A percentile compares a stretch with the other conserved stretches of the same genome.
Conservation (phyloP, 1,284 basidiomycete species). For the Leccinum huronense region DNA sequence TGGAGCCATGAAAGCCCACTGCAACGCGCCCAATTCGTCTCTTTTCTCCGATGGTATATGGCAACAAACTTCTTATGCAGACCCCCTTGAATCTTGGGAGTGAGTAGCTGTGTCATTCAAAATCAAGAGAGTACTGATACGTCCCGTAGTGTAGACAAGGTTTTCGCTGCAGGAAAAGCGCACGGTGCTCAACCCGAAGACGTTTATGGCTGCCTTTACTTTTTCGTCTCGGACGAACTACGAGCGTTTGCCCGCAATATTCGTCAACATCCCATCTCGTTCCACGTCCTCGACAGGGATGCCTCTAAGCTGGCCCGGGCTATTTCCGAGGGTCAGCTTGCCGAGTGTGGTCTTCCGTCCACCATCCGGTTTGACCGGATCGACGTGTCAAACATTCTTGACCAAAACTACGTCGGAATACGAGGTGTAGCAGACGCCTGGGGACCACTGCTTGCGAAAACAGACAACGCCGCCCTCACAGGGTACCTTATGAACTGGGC, state of each 20-base stretch:
- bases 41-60: conserved; percentile 39
- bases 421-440: conserved; percentile 34
- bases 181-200: conserved; percentile 41
- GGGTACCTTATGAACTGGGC: conserved; percentile 51
- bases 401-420: conserved; percentile 42
- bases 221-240: conserved; percentile 41
- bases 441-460: conserved; percentile 36
- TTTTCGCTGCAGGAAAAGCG: conserved; percentile 35
- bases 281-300: conserved; percentile 32
- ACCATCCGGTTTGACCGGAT: conserved; percentile 42
- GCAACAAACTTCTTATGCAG: conserved; percentile 39
- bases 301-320: conserved; percentile 29
- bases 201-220: conserved; percentile 48
- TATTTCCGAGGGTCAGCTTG: conserved; percentile 15
- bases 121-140: conserved; percentile 8
- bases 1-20: conserved; percentile 40
- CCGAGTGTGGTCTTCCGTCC: too few species aligned
- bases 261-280: conserved; percentile 28
- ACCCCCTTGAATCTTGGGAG: conserved; percentile 45
- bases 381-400: conserved; percentile 46
- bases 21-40: conserved; percentile 39
- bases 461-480: conserved; percentile 33
- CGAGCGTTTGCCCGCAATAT: conserved; percentile 36
- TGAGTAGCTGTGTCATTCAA: conserved; percentile 26
- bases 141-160: conserved; percentile 14